A percentile compares a stretch with the other conserved stretches of the same genome.
These are phyloP conservation scores for Salix dunnii DNA, from an alignment of 345 rosid genomes.

Conservation along the genomic window DNA sequence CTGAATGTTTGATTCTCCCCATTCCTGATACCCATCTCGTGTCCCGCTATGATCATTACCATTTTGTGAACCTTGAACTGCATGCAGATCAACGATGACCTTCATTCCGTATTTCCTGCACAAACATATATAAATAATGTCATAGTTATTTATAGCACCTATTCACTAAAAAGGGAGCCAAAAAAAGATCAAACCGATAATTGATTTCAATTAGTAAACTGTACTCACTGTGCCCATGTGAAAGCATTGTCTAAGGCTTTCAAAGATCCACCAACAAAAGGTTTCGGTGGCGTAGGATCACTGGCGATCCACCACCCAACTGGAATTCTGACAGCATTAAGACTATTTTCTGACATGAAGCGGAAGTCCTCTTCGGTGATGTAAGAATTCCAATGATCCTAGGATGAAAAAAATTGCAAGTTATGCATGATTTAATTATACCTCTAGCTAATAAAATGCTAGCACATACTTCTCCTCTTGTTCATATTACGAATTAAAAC, in stretches of 20 bases:
- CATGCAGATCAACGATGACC: slow-evolving; percentile 38
- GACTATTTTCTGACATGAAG: slow-evolving; percentile 32
- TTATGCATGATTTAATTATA: not conserved
- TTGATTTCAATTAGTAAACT: not conserved
- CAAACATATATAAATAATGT: not conserved
- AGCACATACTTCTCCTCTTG: not conserved
- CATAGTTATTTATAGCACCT: not conserved
- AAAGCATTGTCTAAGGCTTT: slow-evolving; percentile 36
- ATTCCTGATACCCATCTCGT: slow-evolving; percentile 43
- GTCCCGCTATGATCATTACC: slow-evolving; percentile 31
- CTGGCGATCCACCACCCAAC: slow-evolving; percentile 42
- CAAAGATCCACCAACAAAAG: slow-evolving; percentile 34
- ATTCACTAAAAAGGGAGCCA: not conserved
- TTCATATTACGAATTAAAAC: not conserved
- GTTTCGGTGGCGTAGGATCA: slow-evolving; percentile 31
- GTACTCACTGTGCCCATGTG: slow-evolving; percentile 32
- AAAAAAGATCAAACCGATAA: not conserved
- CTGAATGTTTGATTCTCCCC: slow-evolving; percentile 31
- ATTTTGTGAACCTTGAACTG: slow-evolving; percentile 31
- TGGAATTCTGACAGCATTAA: slow-evolving; percentile 38
- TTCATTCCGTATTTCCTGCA: slow-evolving; percentile 28
- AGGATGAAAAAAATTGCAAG: not conserved
- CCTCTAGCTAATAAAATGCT: not conserved
- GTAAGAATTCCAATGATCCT: slow-evolving; percentile 38
- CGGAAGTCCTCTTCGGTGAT: slow-evolving; percentile 33